Conservation (phyloP, 345 rosid genomes). For the Eucalyptus regnans region DNA sequence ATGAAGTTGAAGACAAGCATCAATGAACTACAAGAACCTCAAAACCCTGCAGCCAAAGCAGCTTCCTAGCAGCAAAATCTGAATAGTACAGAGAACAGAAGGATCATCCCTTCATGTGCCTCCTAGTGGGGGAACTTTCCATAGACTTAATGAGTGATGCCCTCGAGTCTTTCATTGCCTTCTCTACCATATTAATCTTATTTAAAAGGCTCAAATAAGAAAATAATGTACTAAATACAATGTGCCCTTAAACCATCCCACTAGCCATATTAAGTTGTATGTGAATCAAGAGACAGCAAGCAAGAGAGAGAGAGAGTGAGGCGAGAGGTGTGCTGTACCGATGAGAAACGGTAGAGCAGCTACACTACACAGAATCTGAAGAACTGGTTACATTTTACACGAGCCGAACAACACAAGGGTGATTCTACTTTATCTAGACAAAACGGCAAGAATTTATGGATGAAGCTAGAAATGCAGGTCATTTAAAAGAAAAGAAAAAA, state of each 20-base stretch:
- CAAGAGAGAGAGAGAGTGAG: background rate
- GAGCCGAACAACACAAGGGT: background rate
- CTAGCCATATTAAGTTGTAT: background rate
- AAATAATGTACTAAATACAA: background rate
- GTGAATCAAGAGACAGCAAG: background rate
- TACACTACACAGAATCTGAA: background rate
- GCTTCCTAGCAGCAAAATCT: background rate
- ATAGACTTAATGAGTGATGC: background rate
- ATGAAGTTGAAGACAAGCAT: background rate
- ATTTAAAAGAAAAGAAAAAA: background rate
- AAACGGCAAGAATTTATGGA: background rate
- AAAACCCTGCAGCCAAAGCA: background rate
- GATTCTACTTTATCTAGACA: background rate
- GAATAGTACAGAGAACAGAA: background rate
- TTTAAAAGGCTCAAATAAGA: background rate
- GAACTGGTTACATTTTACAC: background rate
- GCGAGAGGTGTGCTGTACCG: background rate
- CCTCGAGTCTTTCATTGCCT: background rate
- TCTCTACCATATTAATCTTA: background rate
- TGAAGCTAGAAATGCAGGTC: background rate
- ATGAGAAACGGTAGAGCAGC: background rate
- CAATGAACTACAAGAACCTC: background rate
- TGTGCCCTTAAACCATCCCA: background rate
- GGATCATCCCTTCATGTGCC: background rate
- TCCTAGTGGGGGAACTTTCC: background rate